A percentile compares a stretch with the other conserved stretches of the same genome.
Conservation (phyloP, 1,284 basidiomycete genomes). For the Cerioporus squamosus region DNA sequence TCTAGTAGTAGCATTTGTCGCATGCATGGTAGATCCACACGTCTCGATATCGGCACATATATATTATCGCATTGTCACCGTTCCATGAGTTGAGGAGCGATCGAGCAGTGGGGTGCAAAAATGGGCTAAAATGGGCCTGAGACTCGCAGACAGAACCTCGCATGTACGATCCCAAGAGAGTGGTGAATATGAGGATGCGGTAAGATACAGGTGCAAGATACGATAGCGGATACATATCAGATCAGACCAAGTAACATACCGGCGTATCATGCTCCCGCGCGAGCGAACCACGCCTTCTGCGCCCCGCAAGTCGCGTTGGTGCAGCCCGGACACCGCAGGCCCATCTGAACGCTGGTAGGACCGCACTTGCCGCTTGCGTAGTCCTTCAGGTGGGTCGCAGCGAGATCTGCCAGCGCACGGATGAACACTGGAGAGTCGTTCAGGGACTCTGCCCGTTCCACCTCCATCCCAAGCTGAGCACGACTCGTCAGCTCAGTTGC, state of each 20-base stretch:
- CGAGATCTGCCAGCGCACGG: slow-evolving; percentile 94
- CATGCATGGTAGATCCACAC: slow-evolving; percentile 6
- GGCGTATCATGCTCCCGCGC: slow-evolving; percentile 45
- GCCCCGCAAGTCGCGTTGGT: slow-evolving; percentile 86
- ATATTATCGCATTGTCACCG: too few relatives aligned
- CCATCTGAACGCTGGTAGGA: slow-evolving; percentile 81
- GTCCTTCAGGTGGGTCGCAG: slow-evolving; percentile 78
- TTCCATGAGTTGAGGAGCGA: too few relatives aligned
- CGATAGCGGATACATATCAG: slow-evolving; percentile 3
- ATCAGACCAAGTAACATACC: not conserved
- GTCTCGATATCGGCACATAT: too few relatives aligned
- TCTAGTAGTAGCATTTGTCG: slow-evolving; percentile 3
- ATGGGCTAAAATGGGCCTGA: too few relatives aligned
- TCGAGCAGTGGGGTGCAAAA: too few relatives aligned
- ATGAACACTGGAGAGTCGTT: slow-evolving; percentile 99
- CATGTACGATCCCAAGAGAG: too few relatives aligned
- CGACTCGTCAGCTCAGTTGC: not conserved
- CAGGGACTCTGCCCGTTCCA: slow-evolving; percentile 92
- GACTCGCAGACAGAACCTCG: too few relatives aligned
- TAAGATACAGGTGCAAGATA: slow-evolving; percentile 4
- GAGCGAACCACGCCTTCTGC: slow-evolving; percentile 89
- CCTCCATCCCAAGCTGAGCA: slow-evolving; percentile 75
- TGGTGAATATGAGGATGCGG: not conserved
- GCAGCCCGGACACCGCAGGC: slow-evolving; percentile 92
- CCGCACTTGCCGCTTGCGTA: slow-evolving; percentile 57